Conservation (phyloP, 768 basidiomycete genomes). For the Hortiboletus flavorubellus region DNA sequence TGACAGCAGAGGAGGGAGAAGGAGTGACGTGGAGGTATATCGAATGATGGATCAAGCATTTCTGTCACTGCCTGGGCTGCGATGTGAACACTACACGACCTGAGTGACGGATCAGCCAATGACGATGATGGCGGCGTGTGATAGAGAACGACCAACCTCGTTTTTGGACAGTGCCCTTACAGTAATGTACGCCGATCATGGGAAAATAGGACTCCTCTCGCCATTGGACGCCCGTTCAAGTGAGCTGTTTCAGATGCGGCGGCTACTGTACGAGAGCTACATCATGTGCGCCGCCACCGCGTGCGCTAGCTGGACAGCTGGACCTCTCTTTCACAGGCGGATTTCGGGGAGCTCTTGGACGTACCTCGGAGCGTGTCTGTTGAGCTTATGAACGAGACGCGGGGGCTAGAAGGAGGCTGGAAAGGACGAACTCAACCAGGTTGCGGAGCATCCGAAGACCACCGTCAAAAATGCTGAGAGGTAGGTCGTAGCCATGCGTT, state of each 20-base stretch:
- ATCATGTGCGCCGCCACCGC: slow-evolving; percentile 9
- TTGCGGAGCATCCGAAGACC: slow-evolving; percentile 22
- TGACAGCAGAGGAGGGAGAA: slow-evolving; percentile 11
- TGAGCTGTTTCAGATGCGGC: slow-evolving; percentile 17
- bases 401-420: slow-evolving; percentile 28
- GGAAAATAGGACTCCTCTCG: slow-evolving; percentile 39
- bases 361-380: slow-evolving; percentile 4
- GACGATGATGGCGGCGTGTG: too few relatives aligned
- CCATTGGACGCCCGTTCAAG: slow-evolving; percentile 41
- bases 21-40: slow-evolving; percentile 6
- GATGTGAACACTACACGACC: slow-evolving; percentile 10
- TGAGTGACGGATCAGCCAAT: neutral
- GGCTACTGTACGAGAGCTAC: too few relatives aligned
- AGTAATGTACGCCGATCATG: slow-evolving; percentile 18
- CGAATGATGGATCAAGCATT: slow-evolving; percentile 12
- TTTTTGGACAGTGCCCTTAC: slow-evolving; percentile 20
- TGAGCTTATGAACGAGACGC: slow-evolving; percentile 34
- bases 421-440: slow-evolving; percentile 36
- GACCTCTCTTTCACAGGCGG: neutral
- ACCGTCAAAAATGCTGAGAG: slow-evolving; percentile 11
- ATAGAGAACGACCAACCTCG: slow-evolving; percentile 15
- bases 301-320: neutral
- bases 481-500: slow-evolving; percentile 21
- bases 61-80: slow-evolving; percentile 14
- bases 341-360: neutral